phyloP scores from a whole-genome alignment of 148 eudicot species.

The Fagopyrum tataricum region DNA sequence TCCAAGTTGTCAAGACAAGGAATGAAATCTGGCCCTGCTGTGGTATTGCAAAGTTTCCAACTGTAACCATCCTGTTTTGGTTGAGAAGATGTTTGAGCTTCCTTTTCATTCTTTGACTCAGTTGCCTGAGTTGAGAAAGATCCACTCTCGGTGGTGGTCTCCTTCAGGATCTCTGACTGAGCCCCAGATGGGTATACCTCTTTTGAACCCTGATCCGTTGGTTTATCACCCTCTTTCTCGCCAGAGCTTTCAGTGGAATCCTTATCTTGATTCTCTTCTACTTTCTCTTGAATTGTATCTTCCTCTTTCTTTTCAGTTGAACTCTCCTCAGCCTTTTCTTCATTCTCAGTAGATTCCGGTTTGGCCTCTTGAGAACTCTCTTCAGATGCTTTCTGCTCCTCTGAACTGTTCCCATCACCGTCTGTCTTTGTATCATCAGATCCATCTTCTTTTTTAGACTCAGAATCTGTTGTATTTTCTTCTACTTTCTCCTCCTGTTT shows the following conservation, averaged over 20 bases:
- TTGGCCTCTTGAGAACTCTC: slow-evolving; percentile 29
- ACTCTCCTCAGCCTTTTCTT: slow-evolving; percentile 32
- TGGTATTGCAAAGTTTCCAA: slow-evolving; percentile 75
- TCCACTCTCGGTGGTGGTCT: slow-evolving; percentile 63
- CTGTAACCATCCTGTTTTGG: slow-evolving; percentile 28
- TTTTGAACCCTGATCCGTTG: slow-evolving; percentile 23
- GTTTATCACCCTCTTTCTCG: slow-evolving; percentile 31
- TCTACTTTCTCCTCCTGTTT: slow-evolving; percentile 18
- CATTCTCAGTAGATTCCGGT: slow-evolving; percentile 25
- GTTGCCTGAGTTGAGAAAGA: slow-evolving; percentile 70
- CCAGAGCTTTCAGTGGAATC: slow-evolving; percentile 34
- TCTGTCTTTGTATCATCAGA: slow-evolving; percentile 14
- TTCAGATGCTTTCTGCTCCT: slow-evolving; percentile 30
- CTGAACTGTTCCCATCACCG: slow-evolving; percentile 29
- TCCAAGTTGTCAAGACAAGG: slow-evolving; percentile 89
- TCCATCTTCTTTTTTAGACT: slow-evolving; percentile 35
- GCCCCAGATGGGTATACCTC: slow-evolving; percentile 77
- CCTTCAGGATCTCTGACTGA: slow-evolving; percentile 71
- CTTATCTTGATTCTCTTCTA: slow-evolving; percentile 29
- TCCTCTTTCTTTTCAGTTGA: slow-evolving; percentile 24
- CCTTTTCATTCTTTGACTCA: slow-evolving; percentile 79
- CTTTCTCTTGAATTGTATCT: slow-evolving; percentile 33
- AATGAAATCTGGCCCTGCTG: slow-evolving; percentile 84
- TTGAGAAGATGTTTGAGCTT: slow-evolving; percentile 36
- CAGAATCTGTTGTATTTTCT: slow-evolving; percentile 29